A percentile compares a stretch with the other conserved stretches of the same genome.
Conservation (phyloP, 108 stramenopile species). For the Skeletonema marinoi region DNA sequence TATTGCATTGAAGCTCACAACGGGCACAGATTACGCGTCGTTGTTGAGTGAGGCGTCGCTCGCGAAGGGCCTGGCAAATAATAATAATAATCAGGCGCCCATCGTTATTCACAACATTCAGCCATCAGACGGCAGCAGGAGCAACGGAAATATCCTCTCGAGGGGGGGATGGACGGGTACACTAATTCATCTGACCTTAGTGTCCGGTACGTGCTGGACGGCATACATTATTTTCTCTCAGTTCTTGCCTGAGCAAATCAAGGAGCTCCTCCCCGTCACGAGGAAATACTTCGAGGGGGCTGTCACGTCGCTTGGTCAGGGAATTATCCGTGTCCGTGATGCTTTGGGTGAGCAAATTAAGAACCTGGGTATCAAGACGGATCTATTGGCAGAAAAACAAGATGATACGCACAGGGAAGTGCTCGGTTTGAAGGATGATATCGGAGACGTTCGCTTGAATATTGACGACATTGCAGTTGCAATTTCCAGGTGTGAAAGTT, state of each 20-base stretch:
- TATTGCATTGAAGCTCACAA: constrained; percentile 17
- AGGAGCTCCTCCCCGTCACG: constrained; percentile 80
- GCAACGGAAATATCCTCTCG: background rate
- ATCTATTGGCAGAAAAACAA: constrained; percentile 56
- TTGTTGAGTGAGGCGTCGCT: constrained; percentile 11
- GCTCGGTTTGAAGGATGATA: constrained; percentile 47
- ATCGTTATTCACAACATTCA: constrained; percentile 38
- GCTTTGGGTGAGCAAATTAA: constrained; percentile 61
- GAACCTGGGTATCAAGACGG: constrained; percentile 53
- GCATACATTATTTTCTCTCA: constrained; percentile 63
- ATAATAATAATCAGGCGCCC: constrained; percentile 5
- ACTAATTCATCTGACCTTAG: constrained; percentile 26
- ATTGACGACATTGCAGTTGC: constrained; percentile 47
- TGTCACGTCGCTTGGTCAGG: constrained; percentile 65
- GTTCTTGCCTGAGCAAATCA: constrained; percentile 63
- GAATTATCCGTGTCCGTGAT: constrained; percentile 67
- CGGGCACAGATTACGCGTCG: constrained; percentile 4
- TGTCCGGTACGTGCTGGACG: constrained; percentile 65
- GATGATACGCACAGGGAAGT: constrained; percentile 63
- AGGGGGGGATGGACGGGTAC: background rate
- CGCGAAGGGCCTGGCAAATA: background rate
- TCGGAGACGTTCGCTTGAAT: constrained; percentile 40
- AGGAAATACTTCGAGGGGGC: constrained; percentile 67
- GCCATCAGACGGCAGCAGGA: background rate
- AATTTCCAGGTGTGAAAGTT: constrained; percentile 44